Conservation (phyloP, 371 early-diverging fungal genomes). For the Basidiobolus meristosporus region DNA sequence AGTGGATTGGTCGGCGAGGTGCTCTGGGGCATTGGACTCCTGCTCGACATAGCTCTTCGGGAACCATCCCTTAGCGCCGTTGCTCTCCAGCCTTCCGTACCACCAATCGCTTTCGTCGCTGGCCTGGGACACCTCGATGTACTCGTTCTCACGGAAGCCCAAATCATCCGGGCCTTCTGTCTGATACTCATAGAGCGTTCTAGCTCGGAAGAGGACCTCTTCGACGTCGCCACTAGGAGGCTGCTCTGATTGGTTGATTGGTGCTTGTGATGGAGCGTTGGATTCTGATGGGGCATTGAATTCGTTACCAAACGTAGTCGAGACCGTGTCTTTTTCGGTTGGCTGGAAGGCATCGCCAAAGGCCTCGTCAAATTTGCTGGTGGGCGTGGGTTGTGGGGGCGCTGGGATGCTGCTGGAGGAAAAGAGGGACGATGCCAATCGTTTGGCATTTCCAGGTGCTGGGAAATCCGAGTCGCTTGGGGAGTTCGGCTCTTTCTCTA, state of each 20-base stretch:
- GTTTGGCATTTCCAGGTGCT: too few relatives aligned
- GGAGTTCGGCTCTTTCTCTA: not conserved
- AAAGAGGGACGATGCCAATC: too few relatives aligned
- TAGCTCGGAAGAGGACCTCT: not conserved
- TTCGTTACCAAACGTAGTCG: not conserved
- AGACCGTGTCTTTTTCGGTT: not conserved
- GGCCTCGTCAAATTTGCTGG: not conserved
- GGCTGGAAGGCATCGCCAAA: not conserved
- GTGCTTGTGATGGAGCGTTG: not conserved
- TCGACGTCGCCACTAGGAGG: not conserved
- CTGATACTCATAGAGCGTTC: not conserved
- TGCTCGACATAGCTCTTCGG: conserved; percentile 5
- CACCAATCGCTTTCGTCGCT: conserved; percentile 2
- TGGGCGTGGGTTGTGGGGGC: too few relatives aligned
- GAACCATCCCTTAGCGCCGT: conserved; percentile 5
- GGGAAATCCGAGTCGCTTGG: not conserved
- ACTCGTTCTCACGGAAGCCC: not conserved
- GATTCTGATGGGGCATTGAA: not conserved
- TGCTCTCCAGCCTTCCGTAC: conserved; percentile 3
- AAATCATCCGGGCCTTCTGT: not conserved
- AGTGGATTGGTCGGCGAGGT: not conserved
- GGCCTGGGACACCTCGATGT: not conserved
- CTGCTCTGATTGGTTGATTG: not conserved
- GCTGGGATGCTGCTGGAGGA: too few relatives aligned
- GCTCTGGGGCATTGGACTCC: not conserved